Conservation (phyloP, 2,329 filamentous ascomycete genomes). For the Colletotrichum plurivorum region DNA sequence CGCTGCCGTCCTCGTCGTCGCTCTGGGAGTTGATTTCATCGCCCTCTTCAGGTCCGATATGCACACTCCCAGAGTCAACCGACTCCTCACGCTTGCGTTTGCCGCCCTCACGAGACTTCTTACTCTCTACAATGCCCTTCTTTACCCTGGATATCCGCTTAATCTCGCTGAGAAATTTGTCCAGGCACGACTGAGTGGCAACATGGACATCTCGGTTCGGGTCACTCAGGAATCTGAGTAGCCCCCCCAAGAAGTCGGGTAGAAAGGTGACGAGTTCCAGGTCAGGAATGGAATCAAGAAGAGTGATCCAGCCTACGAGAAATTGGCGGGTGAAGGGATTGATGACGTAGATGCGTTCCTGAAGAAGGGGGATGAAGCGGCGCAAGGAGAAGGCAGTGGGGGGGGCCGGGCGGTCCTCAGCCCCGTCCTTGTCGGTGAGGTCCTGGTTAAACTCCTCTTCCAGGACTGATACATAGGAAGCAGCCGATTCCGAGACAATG, state of each 20-base stretch:
- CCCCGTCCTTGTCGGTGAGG: conserved; percentile 58
- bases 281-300: conserved; percentile 96
- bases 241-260: conserved; percentile 89
- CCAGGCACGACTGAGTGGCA: conserved; percentile 88
- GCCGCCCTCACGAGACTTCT: conserved; percentile 76
- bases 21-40: conserved; percentile 72
- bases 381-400: conserved; percentile 93
- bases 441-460: conserved; percentile 67
- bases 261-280: conserved; percentile 93
- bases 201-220: conserved; percentile 95
- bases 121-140: conserved; percentile 90
- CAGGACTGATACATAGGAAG: conserved; percentile 92
- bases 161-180: conserved; percentile 93
- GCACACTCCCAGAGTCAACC: conserved; percentile 75
- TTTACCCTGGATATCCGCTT: conserved; percentile 94
- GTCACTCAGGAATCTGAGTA: conserved; percentile 93
- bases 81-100: conserved; percentile 80
- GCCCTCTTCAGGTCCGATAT: conserved; percentile 71
- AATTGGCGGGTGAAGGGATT: conserved; percentile 97
- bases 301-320: conserved; percentile 93
- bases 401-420: conserved; percentile 57
- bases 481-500: conserved; percentile 94
- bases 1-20: conserved; percentile 70
- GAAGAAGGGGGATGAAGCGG: conserved; percentile 91
- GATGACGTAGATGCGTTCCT: conserved; percentile 93